Base-by-base conservation (phyloP, 1,284 basidiomycete genomes). In the Heterobasidion irregulare region DNA sequence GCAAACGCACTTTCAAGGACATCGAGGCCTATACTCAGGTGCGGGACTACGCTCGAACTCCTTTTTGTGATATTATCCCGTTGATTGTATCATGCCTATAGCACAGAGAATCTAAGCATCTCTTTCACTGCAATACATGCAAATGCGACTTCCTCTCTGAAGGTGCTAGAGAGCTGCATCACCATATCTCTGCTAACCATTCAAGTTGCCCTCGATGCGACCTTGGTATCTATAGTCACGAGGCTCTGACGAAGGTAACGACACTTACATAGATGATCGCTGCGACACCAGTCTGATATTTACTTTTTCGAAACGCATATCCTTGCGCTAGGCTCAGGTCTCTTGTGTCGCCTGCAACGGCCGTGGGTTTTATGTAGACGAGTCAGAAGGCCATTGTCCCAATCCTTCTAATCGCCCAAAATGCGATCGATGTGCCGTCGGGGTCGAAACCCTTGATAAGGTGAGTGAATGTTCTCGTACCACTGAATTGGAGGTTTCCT, bases 71-170 rank as follows among this genome's bases (percentile, higher is more conserved):
- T 19, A 33, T 8, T 47, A 33, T 13, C 34, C 10, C 9, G 48
- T 32, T 33, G 34, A 12, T 7, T 35, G 50, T 6, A 3, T 10
- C 10, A 16, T 36, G 16, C 18, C 6, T 38, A 8, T 38, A 54
- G 53, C 53, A 54, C 38, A 54, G 15, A 9, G 53, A 54, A 15
- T 34, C 53, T 12, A 44, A 33, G 32, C 53, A 54, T 44, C 41
- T 38, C 10, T 34, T 32, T 12, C 41, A 15, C 16, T 54, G 53
- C 33, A 12, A 34, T 16, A 47, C 38, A 18, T 54, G 53, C 10
- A 50, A 50, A 6, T 10, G 12, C 6, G 44, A 50, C 13, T 50
- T 36, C 33, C 47, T 16, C 18, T 54, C 53, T 8, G 53, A 54
- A 33, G 41, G n/a, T 8, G 36, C 47, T 3, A 10, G 47, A 36